These are phyloP conservation scores for Teunomyces panamensis DNA, from an alignment of 805 yeast genomes.

Conservation along the genomic window DNA sequence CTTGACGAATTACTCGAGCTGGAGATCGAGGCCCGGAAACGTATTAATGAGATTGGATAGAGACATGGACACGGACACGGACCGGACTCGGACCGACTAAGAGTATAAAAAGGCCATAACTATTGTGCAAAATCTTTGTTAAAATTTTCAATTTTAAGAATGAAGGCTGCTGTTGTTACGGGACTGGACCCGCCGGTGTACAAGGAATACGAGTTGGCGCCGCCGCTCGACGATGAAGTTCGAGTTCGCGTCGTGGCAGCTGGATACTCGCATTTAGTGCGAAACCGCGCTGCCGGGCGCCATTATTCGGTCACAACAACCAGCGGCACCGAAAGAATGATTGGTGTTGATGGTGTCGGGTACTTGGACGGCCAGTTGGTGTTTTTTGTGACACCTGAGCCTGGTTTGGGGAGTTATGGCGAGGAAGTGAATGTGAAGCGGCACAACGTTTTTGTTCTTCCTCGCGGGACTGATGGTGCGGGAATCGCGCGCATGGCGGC, in stretches of 20 bases:
- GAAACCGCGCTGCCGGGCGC: constrained; percentile 7
- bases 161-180: constrained; percentile 4
- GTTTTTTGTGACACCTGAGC: constrained; percentile 5
- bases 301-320: constrained; percentile 6
- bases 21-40: background rate
- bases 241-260: constrained; percentile 9
- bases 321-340: background rate
- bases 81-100: background rate
- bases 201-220: constrained; percentile 1
- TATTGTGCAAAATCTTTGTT: too few relatives aligned
- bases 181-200: constrained; percentile 4
- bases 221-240: constrained; percentile 9
- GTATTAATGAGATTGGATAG: background rate
- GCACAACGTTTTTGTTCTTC: constrained; percentile 1
- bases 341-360: constrained; percentile 14
- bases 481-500: constrained; percentile 11
- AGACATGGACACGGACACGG: too few relatives aligned
- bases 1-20: constrained; percentile 5
- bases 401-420: constrained; percentile 7
- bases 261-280: constrained; percentile 10
- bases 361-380: constrained; percentile 8
- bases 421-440: constrained; percentile 8
- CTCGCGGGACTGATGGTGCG: constrained; percentile 5
- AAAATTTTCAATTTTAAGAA: background rate
- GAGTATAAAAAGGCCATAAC: background rate